phyloP scores from a whole-genome alignment of 805 yeast species.

The Candida coleopterorum region DNA sequence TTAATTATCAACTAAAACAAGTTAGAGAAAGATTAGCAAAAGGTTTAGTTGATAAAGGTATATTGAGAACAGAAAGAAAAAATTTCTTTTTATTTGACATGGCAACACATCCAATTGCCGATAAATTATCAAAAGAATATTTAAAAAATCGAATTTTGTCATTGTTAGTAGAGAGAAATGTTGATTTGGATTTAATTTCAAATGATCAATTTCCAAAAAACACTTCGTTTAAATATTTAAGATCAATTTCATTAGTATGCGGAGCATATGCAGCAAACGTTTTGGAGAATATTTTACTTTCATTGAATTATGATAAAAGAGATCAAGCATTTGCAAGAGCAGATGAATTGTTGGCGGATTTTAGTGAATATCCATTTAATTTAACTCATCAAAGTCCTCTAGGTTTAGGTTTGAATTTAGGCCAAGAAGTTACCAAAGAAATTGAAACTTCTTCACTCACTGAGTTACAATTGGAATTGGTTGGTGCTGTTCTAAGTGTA shows the following conservation, averaged over 20 bases:
- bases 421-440: slow-evolving; percentile 50
- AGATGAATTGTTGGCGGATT: slow-evolving; percentile 83
- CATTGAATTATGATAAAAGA: slow-evolving; percentile 78
- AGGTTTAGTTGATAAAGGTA: slow-evolving; percentile 95
- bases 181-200: slow-evolving; percentile 37
- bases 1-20: slow-evolving; percentile 92
- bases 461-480: slow-evolving; percentile 76
- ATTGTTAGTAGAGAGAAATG: slow-evolving; percentile 67
- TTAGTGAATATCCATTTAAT: slow-evolving; percentile 78
- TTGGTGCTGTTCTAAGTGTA: slow-evolving; percentile 89
- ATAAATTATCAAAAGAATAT: slow-evolving; percentile 76
- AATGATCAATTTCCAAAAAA: slow-evolving; percentile 64
- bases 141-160: slow-evolving; percentile 68
- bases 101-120: slow-evolving; percentile 98
- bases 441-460: slow-evolving; percentile 43
- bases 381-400: slow-evolving; percentile 50
- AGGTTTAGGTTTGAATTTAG: slow-evolving; percentile 70
- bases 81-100: slow-evolving; percentile 92
- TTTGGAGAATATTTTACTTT: slow-evolving; percentile 77
- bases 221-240: slow-evolving; percentile 62
- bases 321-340: slow-evolving; percentile 91
- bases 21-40: slow-evolving; percentile 95
- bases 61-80: slow-evolving; percentile 91
- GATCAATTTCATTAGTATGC: slow-evolving; percentile 78
- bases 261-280: slow-evolving; percentile 96